Conservation (phyloP, 805 yeast genomes). For the Pichia gijzeniarum region DNA sequence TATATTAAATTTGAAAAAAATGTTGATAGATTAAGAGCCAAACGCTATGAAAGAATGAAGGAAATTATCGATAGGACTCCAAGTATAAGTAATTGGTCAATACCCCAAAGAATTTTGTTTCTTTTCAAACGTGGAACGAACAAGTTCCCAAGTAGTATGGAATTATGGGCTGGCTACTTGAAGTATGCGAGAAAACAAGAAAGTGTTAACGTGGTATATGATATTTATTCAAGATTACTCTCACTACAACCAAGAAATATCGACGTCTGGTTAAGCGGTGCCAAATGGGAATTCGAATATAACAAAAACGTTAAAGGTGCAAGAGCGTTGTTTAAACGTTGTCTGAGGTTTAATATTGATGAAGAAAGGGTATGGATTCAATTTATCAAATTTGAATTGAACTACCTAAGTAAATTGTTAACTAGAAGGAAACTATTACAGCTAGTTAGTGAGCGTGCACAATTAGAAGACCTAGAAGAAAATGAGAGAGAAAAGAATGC, state of each 20-base stretch:
- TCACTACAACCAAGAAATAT: conserved; percentile 88
- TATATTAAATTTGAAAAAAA: conserved; percentile 78
- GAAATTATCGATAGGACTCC: conserved; percentile 52
- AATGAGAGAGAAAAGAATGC: conserved; percentile 30
- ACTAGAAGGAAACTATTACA: conserved; percentile 81
- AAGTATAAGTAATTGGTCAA: conserved; percentile 81
- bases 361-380: conserved; percentile 70
- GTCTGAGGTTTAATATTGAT: conserved; percentile 75
- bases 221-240: conserved; percentile 68
- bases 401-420: conserved; percentile 75
- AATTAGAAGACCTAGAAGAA: conserved; percentile 39
- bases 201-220: conserved; percentile 65
- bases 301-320: conserved; percentile 88
- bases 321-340: conserved; percentile 77
- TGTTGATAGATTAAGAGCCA: conserved; percentile 69
- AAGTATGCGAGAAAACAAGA: conserved; percentile 60
- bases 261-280: conserved; percentile 91
- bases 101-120: conserved; percentile 71
- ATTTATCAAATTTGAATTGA: conserved; percentile 82
- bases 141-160: conserved; percentile 70
- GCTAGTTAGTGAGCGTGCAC: conserved; percentile 67
- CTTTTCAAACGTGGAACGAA: conserved; percentile 78
- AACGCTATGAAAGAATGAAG: conserved; percentile 59
- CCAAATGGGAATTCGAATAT: conserved; percentile 84
- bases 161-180: conserved; percentile 74